phyloP scores from a whole-genome alignment of 352 stramenopile species.

The Phytophthora sojae region DNA sequence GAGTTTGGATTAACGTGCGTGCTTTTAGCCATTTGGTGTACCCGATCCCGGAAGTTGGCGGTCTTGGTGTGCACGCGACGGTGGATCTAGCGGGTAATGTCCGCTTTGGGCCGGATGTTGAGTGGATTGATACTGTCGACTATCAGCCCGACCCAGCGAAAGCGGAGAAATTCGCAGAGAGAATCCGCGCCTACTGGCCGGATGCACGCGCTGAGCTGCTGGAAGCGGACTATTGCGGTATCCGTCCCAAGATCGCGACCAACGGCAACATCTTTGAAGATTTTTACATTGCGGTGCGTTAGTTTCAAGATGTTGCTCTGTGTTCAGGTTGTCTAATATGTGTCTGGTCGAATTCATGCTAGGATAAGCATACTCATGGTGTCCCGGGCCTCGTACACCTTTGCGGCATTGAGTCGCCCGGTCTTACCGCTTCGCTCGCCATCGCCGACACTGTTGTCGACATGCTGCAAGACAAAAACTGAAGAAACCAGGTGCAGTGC shows the following conservation, averaged over 20 bases:
- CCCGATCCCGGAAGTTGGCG: constrained; percentile 94
- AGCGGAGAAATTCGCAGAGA: constrained; percentile 61
- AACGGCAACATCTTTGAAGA: constrained; percentile 73
- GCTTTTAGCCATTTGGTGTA: constrained; percentile 92
- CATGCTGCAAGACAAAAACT: constrained; percentile 48
- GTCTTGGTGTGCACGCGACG: constrained; percentile 97
- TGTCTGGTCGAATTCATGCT: constrained; percentile 2
- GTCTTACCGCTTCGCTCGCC: constrained; percentile 90
- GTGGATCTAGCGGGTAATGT: constrained; percentile 93
- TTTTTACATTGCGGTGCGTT: constrained; percentile 90
- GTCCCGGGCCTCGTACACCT: constrained; percentile 91
- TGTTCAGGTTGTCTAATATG: background rate
- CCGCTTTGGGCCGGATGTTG: constrained; percentile 97
- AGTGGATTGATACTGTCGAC: constrained; percentile 93
- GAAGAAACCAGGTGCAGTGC: constrained; percentile 2
- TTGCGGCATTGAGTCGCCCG: constrained; percentile 97
- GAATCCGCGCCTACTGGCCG: constrained; percentile 95
- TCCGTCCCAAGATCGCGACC: constrained; percentile 94
- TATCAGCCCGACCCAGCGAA: constrained; percentile 82
- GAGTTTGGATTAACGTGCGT: no score
- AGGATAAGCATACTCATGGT: constrained; percentile 74
- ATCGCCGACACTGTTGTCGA: constrained; percentile 82
- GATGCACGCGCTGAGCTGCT: constrained; percentile 79
- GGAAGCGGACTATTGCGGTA: constrained; percentile 95
- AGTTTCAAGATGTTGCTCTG: background rate